Evolutionary conservation across 805 yeast species (phyloP), one percentile per base, ranked within the genome.

Genomic region (Tetrapisispora arboricola): DNA sequence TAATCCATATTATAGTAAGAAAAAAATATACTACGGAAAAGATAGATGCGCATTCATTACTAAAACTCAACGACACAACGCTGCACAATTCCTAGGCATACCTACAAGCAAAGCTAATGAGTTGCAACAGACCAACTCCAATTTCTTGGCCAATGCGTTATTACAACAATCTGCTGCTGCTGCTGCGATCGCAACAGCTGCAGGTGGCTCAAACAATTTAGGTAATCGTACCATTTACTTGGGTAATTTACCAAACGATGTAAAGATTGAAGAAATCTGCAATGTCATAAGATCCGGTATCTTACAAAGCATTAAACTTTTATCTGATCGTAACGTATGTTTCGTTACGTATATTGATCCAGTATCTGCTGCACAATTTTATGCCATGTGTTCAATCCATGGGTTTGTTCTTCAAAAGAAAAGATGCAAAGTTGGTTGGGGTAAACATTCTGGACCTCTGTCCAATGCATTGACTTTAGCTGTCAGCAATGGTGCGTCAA

Each of bases 101-200:
- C 85, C 92, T 33, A 94, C 95, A 16, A 92, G 94, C 22, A 75
- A 80, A 72, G 94, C 84, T 54, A 84, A 82, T 54, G 67, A 83
- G 42, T 76, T 82, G 21, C 80, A 85, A 43, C 78, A 78, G 42
- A 81, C 84, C 8, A 78, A 74, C 49, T 57, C 75, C 29, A 76
- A 71, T 38, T 61, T 73, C 44, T 67, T 73, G 33, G 80, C 88
- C 0, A 74, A 78, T 32, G 84, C 90, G 7, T 70, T 88, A 42
- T 84, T 90, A 29, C 94, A 86, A 62, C 96, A 92, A 64, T 79
- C 94, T 13, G 94, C 94, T 29, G 96, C 96, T 1, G 96, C 97
- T 6, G 95, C 95, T n/a, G 90, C 94, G 28, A 88, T 90, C 53
- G 95, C 96, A 1, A 82, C 94, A 0, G 77, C 88, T 40, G 94